Evolutionary conservation across 1,284 basidiomycete species (phyloP).

Genomic region (Cystobasidiaceae sp.): DNA sequence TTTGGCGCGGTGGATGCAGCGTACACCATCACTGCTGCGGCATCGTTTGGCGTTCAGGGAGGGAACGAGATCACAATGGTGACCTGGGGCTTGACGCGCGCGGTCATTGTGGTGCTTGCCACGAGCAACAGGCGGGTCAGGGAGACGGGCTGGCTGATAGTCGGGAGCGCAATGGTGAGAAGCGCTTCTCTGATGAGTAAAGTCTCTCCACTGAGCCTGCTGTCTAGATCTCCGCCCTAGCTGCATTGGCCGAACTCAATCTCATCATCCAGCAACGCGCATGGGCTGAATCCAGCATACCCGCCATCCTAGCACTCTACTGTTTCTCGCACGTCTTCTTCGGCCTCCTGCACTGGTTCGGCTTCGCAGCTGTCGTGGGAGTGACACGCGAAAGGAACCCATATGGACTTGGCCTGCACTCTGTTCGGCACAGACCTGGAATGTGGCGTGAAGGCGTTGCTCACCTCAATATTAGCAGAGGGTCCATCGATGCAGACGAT

Average conservation of each 20-base stretch:
- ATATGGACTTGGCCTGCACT: constrained; percentile 27
- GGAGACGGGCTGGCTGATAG: constrained; percentile 25
- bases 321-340: constrained; percentile 27
- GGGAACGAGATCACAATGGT: constrained; percentile 22
- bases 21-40: constrained; percentile 2
- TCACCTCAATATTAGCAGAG: constrained; percentile 13
- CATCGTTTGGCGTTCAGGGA: not conserved
- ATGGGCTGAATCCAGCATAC: constrained; percentile 11
- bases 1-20: constrained; percentile 10
- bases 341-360: constrained; percentile 24
- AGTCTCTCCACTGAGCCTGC: too few species aligned
- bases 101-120: not conserved
- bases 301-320: constrained; percentile 5
- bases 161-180: constrained; percentile 13
- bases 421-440: constrained; percentile 4
- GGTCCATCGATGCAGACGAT: not conserved
- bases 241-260: constrained; percentile 23
- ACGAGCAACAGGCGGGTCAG: constrained; percentile 7
- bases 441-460: constrained; percentile 17
- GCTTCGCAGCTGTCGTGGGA: constrained; percentile 22
- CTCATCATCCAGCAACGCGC: constrained; percentile 19
- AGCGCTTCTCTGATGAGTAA: too few species aligned
- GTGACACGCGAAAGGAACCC: constrained; percentile 18
- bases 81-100: not conserved
- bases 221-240: constrained; percentile 27